These are phyloP conservation scores for Abrus precatorius DNA, from an alignment of 306 rosid genomes.

Conservation along the genomic window DNA sequence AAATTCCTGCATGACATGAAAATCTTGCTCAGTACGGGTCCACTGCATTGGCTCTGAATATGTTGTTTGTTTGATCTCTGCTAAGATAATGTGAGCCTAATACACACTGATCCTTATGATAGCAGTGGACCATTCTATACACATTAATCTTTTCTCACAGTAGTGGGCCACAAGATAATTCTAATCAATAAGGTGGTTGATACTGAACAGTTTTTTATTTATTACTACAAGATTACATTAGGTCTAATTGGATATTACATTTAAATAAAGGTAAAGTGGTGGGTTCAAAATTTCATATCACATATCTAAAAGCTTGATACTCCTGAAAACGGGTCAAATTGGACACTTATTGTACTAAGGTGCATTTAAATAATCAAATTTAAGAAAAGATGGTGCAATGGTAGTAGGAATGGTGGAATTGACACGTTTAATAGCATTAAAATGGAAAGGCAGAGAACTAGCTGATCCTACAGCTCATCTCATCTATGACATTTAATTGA, in stretches of 20 bases:
- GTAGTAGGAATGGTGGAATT: not conserved
- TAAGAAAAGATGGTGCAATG: slow-evolving; percentile 12
- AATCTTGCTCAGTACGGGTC: not conserved
- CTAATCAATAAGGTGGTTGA: not conserved
- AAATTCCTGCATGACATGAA: too few relatives aligned
- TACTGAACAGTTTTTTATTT: not conserved
- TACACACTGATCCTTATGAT: not conserved
- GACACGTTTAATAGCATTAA: not conserved
- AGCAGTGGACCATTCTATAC: not conserved
- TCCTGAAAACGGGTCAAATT: not conserved
- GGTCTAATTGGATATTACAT: not conserved
- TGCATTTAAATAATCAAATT: not conserved
- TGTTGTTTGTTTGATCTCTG: not conserved
- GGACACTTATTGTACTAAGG: not conserved
- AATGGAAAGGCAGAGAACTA: slow-evolving; percentile 13
- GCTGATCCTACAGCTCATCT: slow-evolving; percentile 30
- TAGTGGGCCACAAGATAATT: not conserved
- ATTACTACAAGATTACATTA: not conserved
- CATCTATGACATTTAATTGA: slow-evolving; percentile 34
- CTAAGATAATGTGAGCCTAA: not conserved
- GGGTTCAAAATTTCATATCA: not conserved
- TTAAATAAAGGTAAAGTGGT: not conserved
- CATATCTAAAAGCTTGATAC: too few relatives aligned
- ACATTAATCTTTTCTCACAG: not conserved
- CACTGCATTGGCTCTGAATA: not conserved